A percentile compares a stretch with the other conserved stretches of the same genome.
Conservation (phyloP, 331 rosid species). For the Telfairia occidentalis region DNA sequence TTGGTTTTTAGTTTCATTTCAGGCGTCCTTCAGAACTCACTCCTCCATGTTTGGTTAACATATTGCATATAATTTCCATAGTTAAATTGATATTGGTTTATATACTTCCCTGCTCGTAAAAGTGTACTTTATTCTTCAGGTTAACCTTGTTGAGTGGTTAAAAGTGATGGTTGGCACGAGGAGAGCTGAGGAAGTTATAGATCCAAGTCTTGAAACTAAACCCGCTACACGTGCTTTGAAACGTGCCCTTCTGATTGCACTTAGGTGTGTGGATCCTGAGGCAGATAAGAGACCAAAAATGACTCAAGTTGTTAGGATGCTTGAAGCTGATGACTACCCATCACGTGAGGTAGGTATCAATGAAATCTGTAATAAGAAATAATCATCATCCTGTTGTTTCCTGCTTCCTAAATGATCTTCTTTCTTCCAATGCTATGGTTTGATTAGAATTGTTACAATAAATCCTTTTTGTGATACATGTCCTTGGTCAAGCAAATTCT, state of each 20-base stretch:
- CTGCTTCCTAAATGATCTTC: background rate
- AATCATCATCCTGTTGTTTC: background rate
- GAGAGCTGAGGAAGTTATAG: constrained; percentile 87
- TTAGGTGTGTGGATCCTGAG: constrained; percentile 87
- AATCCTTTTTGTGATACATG: background rate
- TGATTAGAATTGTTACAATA: background rate
- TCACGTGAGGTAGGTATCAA: constrained; percentile 67
- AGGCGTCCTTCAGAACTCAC: background rate
- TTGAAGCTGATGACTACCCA: constrained; percentile 90
- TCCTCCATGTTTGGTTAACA: background rate
- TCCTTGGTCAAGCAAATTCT: background rate
- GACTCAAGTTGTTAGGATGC: constrained; percentile 93
- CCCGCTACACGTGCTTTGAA: constrained; percentile 68
- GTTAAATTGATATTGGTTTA: background rate
- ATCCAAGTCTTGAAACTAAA: constrained; percentile 61
- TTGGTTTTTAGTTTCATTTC: background rate
- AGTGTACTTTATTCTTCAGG: constrained; percentile 30
- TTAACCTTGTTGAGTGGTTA: constrained; percentile 96
- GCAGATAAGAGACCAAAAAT: constrained; percentile 85
- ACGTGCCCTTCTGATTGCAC: constrained; percentile 73
- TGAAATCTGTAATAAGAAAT: background rate
- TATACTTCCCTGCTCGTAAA: background rate
- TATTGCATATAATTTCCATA: background rate
- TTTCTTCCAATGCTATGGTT: background rate
- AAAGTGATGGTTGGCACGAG: constrained; percentile 89